Evolutionary conservation across 164 flowering plant species (phyloP), one percentile per base, ranked within the genome.

Genomic region (Chimonanthus salicifolius): DNA sequence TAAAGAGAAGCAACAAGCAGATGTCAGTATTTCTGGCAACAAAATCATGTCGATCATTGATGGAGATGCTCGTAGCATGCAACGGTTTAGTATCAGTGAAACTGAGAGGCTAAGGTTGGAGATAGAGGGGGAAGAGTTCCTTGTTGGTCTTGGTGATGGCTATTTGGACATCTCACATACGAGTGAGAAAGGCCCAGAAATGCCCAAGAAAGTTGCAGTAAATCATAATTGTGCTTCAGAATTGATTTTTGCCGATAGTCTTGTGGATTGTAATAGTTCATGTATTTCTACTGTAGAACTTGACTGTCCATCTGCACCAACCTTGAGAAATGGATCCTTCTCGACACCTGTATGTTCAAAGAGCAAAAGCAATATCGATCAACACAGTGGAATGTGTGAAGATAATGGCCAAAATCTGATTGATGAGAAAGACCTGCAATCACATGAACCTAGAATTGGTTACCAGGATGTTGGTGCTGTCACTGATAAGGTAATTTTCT

Each of bases 401-500:
- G 62, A 58, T 68, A 7, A 46, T 4, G 18, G 49, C 70, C 74
- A 47, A 45, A 60, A 49, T 69, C 71, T 66, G 49, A 8, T 75
- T 48, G 69, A 70, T 66, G 74, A 47, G 70, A 73, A 70, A 66
- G 45, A 8, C 49, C 8, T 46, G 47, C 62, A 70, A 72, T 48
- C 43, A 44, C 68, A 51, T 10, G 67, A 18, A 70, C 58, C 66
- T 21, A 63, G 60, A 63, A 47, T 13, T 4, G 58, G 58, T 75
- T 68, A 47, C 2, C 45, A 72, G 4, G 68, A 58, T 15, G 72
- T 58, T 10, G 73, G 13, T 47, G 46, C 58, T 69, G 47, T 46
- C 10, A 49, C 6, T 45, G 63, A 67, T 64, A 64, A 77, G 76
- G 78, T 78, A 73, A 65, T 47, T 49, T 47, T 9, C 21, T 6